phyloP scores from a whole-genome alignment of 345 rosid species.

The Brassica juncea region DNA sequence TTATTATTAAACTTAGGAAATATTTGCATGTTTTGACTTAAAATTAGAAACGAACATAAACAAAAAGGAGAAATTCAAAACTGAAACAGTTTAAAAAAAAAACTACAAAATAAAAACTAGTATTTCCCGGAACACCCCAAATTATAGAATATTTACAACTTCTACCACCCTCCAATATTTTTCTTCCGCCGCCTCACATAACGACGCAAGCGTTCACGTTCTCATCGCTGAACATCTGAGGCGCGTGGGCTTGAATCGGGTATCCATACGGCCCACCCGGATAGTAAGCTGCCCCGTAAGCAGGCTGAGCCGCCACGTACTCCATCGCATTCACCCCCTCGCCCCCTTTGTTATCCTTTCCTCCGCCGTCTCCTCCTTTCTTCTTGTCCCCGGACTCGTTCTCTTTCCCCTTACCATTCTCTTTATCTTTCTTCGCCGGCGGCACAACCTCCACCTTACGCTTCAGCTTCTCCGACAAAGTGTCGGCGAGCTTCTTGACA shows the following conservation, averaged over 20 bases:
- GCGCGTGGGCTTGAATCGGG: conserved; percentile 41
- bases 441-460: conserved; percentile 72
- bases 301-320: conserved; percentile 46
- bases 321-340: conserved; percentile 49
- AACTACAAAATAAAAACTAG: background rate
- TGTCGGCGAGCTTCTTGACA: conserved; percentile 49
- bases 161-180: background rate
- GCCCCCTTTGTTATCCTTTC: conserved; percentile 29
- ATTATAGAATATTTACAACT: conserved; percentile 13
- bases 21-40: background rate
- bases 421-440: conserved; percentile 51
- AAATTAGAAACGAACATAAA: background rate
- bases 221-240: conserved; percentile 71
- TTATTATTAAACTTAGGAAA: background rate
- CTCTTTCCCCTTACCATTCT: conserved; percentile 28
- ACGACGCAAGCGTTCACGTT: conserved; percentile 58
- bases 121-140: background rate
- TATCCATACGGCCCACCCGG: conserved; percentile 43
- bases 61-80: background rate
- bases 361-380: conserved; percentile 40
- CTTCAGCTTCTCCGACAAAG: conserved; percentile 54
- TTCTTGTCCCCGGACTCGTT: conserved; percentile 30
- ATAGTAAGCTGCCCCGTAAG: conserved; percentile 41
- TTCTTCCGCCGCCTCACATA: conserved; percentile 40
- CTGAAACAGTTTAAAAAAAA: background rate